A percentile compares a stretch with the other conserved stretches of the same genome.
Conservation (phyloP, 768 basidiomycete genomes). For the Panaeolus cyanescens region DNA sequence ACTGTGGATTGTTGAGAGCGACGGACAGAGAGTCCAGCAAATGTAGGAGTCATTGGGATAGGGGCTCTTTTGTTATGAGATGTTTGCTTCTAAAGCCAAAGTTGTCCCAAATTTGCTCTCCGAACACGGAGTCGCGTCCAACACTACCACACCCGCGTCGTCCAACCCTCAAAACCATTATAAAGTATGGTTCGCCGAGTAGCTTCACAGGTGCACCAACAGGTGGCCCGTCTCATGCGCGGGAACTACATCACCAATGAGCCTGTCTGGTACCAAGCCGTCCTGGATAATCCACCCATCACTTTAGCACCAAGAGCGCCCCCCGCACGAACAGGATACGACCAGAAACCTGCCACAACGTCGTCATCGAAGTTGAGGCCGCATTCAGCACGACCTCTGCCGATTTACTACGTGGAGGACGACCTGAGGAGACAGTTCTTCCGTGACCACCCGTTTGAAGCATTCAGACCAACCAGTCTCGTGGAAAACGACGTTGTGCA, state of each 20-base stretch:
- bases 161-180: background rate
- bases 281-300: constrained; percentile 86
- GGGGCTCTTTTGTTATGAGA: background rate
- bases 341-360: constrained; percentile 36
- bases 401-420: constrained; percentile 83
- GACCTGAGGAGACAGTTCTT: constrained; percentile 89
- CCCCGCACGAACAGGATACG: constrained; percentile 56
- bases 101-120: background rate
- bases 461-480: constrained; percentile 77
- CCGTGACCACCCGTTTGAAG: constrained; percentile 94
- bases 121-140: background rate
- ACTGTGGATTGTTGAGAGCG: no score
- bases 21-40: no score
- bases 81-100: background rate
- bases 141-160: background rate
- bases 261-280: constrained; percentile 85
- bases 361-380: constrained; percentile 34
- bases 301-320: constrained; percentile 79
- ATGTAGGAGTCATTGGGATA: background rate
- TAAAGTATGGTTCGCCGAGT: constrained; percentile 72
- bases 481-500: constrained; percentile 69
- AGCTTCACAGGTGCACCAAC: constrained; percentile 87
- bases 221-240: constrained; percentile 78
- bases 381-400: constrained; percentile 48
- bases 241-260: constrained; percentile 60